Conservation (phyloP, 352 stramenopile species). For the Phytopythium boreale region DNA sequence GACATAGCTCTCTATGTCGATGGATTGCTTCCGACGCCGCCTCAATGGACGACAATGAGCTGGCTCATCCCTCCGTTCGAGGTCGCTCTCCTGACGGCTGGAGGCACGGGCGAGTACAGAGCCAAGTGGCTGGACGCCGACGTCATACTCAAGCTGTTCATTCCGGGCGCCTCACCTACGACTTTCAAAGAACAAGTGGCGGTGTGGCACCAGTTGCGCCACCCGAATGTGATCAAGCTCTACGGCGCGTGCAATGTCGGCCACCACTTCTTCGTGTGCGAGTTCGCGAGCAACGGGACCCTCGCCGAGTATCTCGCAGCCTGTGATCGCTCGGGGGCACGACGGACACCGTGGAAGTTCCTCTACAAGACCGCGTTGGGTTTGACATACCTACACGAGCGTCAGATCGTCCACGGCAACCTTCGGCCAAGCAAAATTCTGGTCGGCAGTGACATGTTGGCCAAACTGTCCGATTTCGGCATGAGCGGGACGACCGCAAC, state of each 20-base stretch:
- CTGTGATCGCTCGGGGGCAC: background rate
- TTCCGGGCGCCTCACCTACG: background rate
- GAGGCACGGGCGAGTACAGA: background rate
- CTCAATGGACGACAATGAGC: background rate
- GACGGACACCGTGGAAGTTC: constrained; percentile 5
- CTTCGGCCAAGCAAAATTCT: constrained; percentile 11
- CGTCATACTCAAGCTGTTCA: constrained; percentile 14
- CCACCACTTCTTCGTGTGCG: constrained; percentile 7
- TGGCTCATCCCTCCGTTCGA: constrained; percentile 7
- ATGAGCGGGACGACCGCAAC: background rate
- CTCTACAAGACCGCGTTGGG: constrained; percentile 11
- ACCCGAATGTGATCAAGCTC: constrained; percentile 13
- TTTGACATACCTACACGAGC: constrained; percentile 12
- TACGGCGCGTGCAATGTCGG: constrained; percentile 10
- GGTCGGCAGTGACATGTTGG: background rate
- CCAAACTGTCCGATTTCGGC: constrained; percentile 7
- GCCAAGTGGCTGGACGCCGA: constrained; percentile 12
- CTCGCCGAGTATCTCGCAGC: constrained; percentile 2
- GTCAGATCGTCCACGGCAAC: constrained; percentile 8
- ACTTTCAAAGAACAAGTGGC: constrained; percentile 12
- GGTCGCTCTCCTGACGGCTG: background rate
- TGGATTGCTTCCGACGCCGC: background rate
- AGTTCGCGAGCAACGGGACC: constrained; percentile 6
- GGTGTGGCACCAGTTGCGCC: constrained; percentile 13
- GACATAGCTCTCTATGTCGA: background rate